phyloP scores from a whole-genome alignment of 306 rosid species.

The Oemleria cerasiformis region DNA sequence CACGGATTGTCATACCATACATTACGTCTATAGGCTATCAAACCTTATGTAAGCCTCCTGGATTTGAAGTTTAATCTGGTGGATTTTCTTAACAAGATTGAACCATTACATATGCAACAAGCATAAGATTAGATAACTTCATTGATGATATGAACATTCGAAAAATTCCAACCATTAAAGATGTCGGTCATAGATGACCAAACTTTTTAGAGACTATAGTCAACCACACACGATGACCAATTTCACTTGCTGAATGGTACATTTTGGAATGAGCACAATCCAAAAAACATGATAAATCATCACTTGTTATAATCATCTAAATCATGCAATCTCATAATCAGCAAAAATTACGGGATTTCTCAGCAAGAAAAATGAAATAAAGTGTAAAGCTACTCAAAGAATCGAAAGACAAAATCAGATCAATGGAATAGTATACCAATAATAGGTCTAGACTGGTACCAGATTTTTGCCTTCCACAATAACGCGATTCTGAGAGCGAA shows the following conservation, averaged over 20 bases:
- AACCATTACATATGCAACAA: neutral
- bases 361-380: neutral
- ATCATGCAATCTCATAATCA: neutral
- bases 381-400: neutral
- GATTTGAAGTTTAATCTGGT: neutral
- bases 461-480: constrained; percentile 92
- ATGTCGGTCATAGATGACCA: neutral
- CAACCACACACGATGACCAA: neutral
- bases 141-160: neutral
- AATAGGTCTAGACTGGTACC: constrained; percentile 35
- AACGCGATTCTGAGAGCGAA: constrained; percentile 91
- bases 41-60: neutral
- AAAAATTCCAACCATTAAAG: neutral
- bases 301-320: neutral
- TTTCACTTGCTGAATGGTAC: neutral
- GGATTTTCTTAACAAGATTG: neutral
- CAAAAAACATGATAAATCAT: neutral
- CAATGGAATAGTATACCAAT: neutral
- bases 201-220: neutral
- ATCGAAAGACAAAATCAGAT: neutral
- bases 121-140: neutral
- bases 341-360: neutral
- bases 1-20: neutral
- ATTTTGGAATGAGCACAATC: neutral
- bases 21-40: neutral